Base-by-base conservation (phyloP, 2,329 filamentous ascomycete species). In the Claviceps humidiphila region DNA sequence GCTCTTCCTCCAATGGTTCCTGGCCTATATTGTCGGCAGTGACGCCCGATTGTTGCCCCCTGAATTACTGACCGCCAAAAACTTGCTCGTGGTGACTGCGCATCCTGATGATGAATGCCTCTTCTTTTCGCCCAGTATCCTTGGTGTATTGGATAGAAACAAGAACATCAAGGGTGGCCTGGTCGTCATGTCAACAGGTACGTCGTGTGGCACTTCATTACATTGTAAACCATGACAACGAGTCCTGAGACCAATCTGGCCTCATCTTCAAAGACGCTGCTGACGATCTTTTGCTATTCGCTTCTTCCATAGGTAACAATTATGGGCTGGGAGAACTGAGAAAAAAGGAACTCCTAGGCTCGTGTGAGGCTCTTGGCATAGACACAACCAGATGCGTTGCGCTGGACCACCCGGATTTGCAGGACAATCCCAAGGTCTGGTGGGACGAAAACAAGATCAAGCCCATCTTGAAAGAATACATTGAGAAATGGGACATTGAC, bases 51-150 rank as follows among this genome's bases (percentile, higher is more conserved):
- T 71, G 47, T 60, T 70, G 2, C 67, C 68, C 6, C 57, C 60
- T 0, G 63, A 64, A 43, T 62, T 71, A 17, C 60, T 63, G 13
- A 54, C 55, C 48, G 63, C 67, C 14, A 64, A 61, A 42, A 69
- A 64, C 55, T 55, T 70, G 4, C 54, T 71, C 24, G 59, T 70
- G 37, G 65, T 71, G 13, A 70, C 68, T 13, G 67, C 68, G 2
- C 67, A 69, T 42, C 63, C 63, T 14, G 68, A 67, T 38, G 67
- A 69, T 7, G 74, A 75, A 56, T 66, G 63, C 30, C 60, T 66
- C 5, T 66, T 65, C 52, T 65, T 65, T 44, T 53, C 64, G 4
- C 64, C 64, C 2, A 63, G 58, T 51, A 63, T 66, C 6, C 48
- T 66, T 38, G 64, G 63, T 30, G 56, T 65, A 8, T 55, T 66